Conservation (phyloP, 768 basidiomycete species). For the Lactarius vividus region DNA sequence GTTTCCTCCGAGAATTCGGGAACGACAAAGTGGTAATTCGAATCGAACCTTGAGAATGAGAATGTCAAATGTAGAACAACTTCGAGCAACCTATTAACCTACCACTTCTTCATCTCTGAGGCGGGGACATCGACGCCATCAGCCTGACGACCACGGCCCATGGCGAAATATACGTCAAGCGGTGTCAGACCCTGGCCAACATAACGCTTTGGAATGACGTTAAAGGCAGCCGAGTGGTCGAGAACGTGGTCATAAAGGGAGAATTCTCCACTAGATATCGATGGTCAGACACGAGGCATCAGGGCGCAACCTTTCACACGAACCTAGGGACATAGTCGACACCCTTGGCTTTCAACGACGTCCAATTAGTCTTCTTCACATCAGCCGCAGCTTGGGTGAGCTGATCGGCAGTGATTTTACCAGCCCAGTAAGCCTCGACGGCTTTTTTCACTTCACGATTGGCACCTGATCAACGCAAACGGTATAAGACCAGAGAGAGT, state of each 20-base stretch:
- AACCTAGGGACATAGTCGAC: conserved; percentile 94
- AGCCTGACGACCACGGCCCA: conserved; percentile 97
- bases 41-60: conserved; percentile 73
- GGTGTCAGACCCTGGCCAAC: conserved; percentile 78
- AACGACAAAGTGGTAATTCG: conserved; percentile 98
- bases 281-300: conserved; percentile 24
- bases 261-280: conserved; percentile 81
- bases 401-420: conserved; percentile 83
- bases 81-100: conserved; percentile 33
- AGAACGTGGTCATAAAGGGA: conserved; percentile 98
- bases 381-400: conserved; percentile 86
- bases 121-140: conserved; percentile 95
- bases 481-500: conserved; percentile 5
- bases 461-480: conserved; percentile 52
- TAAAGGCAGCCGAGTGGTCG: conserved; percentile 94
- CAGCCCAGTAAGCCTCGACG: conserved; percentile 97
- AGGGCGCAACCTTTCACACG: conserved; percentile 31
- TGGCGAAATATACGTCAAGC: conserved; percentile 96
- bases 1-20: conserved; percentile 89
- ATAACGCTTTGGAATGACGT: conserved; percentile 95
- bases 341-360: conserved; percentile 73
- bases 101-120: conserved; percentile 99
- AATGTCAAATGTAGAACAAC: conserved; percentile 4
- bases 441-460: conserved; percentile 98
- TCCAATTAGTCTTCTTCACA: conserved; percentile 88